Evolutionary conservation across 2,329 filamentous ascomycete genomes (phyloP).

Genomic region (Phialocephala sp.): DNA sequence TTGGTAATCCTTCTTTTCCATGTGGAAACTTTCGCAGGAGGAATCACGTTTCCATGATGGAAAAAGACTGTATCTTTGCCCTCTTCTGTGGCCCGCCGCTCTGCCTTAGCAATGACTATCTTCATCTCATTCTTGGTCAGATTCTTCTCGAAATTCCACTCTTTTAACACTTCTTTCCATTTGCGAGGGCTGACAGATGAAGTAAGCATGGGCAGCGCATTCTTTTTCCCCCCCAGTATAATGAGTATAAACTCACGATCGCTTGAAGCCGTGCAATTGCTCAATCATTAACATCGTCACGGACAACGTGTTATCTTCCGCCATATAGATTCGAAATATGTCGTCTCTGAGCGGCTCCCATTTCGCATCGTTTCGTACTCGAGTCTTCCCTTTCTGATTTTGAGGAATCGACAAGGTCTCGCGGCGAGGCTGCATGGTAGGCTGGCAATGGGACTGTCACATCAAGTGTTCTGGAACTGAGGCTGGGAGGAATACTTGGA

Average conservation of each 20-base stretch:
- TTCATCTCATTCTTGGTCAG: conserved; percentile 13
- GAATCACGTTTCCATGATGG: neutral
- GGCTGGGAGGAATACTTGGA: neutral
- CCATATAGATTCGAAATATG: conserved; percentile 1
- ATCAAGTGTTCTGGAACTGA: neutral
- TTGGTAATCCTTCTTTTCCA: neutral
- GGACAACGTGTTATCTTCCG: conserved; percentile 2
- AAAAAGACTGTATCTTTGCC: conserved; percentile 11
- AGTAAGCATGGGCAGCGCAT: neutral
- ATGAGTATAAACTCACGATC: conserved; percentile 2
- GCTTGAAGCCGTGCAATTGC: neutral
- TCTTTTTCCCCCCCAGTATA: neutral
- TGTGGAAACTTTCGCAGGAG: neutral
- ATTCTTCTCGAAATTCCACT: conserved; percentile 15
- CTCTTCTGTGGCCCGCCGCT: conserved; percentile 6
- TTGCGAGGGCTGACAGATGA: neutral
- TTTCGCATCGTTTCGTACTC: conserved; percentile 1
- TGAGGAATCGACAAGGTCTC: neutral
- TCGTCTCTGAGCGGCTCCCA: conserved; percentile 9
- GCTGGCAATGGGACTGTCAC: neutral
- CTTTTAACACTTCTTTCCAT: conserved; percentile 14
- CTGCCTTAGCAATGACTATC: neutral
- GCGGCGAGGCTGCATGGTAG: neutral
- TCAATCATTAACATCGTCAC: conserved; percentile 13
- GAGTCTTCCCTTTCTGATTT: neutral